These are phyloP conservation scores for Rhynchospora pubera DNA, from an alignment of 176 grass and related monocot genomes.

Conservation along the genomic window DNA sequence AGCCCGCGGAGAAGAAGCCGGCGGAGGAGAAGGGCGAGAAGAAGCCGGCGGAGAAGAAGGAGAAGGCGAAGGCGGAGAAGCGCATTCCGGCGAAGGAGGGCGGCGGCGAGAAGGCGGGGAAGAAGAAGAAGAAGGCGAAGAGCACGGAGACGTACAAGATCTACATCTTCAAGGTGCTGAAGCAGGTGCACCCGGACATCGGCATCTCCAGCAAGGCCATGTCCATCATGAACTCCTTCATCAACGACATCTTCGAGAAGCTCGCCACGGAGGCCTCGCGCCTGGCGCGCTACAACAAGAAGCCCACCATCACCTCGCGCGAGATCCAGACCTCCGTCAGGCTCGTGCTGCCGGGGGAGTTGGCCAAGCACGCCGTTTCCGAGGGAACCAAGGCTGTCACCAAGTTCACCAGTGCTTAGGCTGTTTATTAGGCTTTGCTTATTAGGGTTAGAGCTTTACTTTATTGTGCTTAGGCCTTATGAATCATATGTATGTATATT, in stretches of 20 bases:
- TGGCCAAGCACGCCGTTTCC: conserved; percentile 20
- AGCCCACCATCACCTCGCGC: not conserved
- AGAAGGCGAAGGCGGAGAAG: conserved; percentile 11
- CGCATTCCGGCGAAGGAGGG: not conserved
- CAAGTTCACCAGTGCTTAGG: conserved; percentile 22
- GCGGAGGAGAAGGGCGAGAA: conserved; percentile 10
- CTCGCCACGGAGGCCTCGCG: conserved; percentile 25
- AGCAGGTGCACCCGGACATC: conserved; percentile 72
- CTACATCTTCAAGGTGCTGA: conserved; percentile 90
- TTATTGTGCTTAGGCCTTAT: too few relatives aligned
- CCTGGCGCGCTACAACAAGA: conserved; percentile 10
- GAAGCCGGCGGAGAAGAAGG: conserved; percentile 14
- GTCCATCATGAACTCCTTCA: conserved; percentile 79
- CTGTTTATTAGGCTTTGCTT: not conserved
- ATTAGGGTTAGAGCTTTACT: not conserved
- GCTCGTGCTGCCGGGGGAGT: conserved; percentile 7
- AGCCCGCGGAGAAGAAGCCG: conserved; percentile 18
- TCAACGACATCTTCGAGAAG: conserved; percentile 77
- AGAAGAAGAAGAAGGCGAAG: conserved; percentile 24
- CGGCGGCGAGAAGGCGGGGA: not conserved
- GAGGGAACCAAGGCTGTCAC: conserved; percentile 19
- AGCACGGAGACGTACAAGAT: conserved; percentile 71
- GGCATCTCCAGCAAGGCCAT: conserved; percentile 68
- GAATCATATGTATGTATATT: conserved; percentile 8
- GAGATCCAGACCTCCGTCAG: conserved; percentile 19